Percentiles rank a stretch among this genome's conserved stretches.
Evolutionary conservation across 495 filamentous ascomycete species (phyloP).

Genomic region (Wilcoxina mikolae): DNA sequence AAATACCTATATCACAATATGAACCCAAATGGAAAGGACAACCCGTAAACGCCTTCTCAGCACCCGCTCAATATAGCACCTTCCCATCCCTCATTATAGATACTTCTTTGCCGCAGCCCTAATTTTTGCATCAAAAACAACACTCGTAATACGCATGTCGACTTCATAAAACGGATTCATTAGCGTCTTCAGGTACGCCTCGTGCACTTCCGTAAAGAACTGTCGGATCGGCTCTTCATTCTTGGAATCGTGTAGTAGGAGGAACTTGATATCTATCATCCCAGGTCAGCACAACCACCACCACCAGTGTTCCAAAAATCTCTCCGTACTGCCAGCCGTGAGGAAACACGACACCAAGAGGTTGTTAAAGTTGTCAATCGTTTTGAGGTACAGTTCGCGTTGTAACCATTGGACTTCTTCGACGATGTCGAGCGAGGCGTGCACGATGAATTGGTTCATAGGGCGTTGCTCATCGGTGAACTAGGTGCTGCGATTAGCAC

Average conservation of each 20-base stretch:
- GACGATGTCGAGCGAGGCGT: slow-evolving; percentile 80
- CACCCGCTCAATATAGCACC: too few relatives aligned
- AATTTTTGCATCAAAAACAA: slow-evolving; percentile 67
- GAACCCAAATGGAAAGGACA: too few relatives aligned
- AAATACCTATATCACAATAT: too few relatives aligned
- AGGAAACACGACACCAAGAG: slow-evolving; percentile 85
- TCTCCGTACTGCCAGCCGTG: slow-evolving; percentile 51
- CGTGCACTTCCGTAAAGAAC: slow-evolving; percentile 90
- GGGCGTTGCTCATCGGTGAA: slow-evolving; percentile 75
- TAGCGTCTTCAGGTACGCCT: slow-evolving; percentile 85
- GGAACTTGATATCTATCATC: slow-evolving; percentile 61
- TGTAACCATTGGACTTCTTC: slow-evolving; percentile 84
- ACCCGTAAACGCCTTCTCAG: too few relatives aligned
- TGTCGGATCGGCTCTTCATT: slow-evolving; percentile 86
- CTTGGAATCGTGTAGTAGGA: slow-evolving; percentile 77
- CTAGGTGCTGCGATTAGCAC: slow-evolving; percentile 2
- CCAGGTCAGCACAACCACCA: neutral
- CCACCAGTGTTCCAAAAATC: neutral
- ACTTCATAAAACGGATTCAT: slow-evolving; percentile 90
- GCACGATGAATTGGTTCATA: slow-evolving; percentile 95
- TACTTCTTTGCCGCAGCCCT: slow-evolving; percentile 86
- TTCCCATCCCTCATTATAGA: slow-evolving; percentile 35
- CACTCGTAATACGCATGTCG: slow-evolving; percentile 68
- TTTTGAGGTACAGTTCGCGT: slow-evolving; percentile 58
- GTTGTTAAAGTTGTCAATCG: slow-evolving; percentile 83